phyloP scores from a whole-genome alignment of 2,329 filamentous ascomycete genomes.

The Cytospora leucostoma region DNA sequence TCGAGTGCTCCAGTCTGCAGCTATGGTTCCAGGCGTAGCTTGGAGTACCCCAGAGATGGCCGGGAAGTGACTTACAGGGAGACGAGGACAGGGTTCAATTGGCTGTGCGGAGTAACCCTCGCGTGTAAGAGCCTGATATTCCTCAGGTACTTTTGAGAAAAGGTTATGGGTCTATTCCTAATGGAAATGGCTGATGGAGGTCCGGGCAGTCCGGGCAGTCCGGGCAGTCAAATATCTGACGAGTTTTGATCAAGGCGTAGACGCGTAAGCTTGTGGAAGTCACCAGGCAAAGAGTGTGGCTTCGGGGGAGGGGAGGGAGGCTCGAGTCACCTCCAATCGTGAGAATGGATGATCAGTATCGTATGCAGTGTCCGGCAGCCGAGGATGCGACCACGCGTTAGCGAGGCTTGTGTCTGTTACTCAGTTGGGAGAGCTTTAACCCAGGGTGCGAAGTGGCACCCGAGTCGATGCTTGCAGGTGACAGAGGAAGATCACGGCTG shows the following conservation, averaged over 20 bases:
- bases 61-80: background rate
- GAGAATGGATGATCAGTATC: background rate
- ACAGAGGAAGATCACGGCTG: background rate
- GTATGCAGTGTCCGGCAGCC: background rate
- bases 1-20: background rate
- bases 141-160: background rate
- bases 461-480: background rate
- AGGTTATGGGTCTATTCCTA: background rate
- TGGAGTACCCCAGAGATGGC: background rate
- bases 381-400: background rate
- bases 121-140: background rate
- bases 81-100: background rate
- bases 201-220: background rate
- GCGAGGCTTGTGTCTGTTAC: background rate
- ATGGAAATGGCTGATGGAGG: background rate
- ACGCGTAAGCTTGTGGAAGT: background rate
- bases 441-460: background rate
- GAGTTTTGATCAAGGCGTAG: background rate
- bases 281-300: background rate
- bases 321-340: background rate
- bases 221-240: too few relatives aligned
- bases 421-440: background rate
- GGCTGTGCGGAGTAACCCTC: background rate
- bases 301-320: background rate
- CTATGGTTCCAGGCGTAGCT: background rate